Evolutionary conservation across 106 monocot species (phyloP).

Genomic region (Acanthochlamys bracteata): DNA sequence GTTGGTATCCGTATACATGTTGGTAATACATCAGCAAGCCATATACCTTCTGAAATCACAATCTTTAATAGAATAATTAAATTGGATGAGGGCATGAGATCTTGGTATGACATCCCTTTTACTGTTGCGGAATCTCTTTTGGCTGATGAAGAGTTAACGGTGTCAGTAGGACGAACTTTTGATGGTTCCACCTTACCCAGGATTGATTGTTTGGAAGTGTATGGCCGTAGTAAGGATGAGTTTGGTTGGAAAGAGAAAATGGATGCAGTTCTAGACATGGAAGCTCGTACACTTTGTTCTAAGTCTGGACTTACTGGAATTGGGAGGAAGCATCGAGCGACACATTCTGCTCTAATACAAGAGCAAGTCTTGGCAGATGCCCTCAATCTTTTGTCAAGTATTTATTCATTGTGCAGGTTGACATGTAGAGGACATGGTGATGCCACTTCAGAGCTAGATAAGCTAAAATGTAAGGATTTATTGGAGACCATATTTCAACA

Average conservation of each 20-base stretch:
- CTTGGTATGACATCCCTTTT: conserved; percentile 99
- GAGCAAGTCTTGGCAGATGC: conserved; percentile 90
- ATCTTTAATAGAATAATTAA: conserved; percentile 85
- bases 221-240: conserved; percentile 94
- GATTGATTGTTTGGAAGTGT: conserved; percentile 88
- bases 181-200: conserved; percentile 65
- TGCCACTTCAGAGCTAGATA: conserved; percentile 42
- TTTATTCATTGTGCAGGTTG: conserved; percentile 44
- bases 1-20: conserved; percentile 87
- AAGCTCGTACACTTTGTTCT: conserved; percentile 47
- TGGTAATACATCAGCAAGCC: conserved; percentile 82
- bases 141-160: conserved; percentile 91
- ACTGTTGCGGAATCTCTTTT: conserved; percentile 83
- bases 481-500: conserved; percentile 80
- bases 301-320: conserved; percentile 23
- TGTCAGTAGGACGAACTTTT: conserved; percentile 63
- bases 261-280: conserved; percentile 90
- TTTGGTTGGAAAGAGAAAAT: conserved; percentile 99
- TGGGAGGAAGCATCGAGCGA: conserved; percentile 36
- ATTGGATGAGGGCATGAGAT: conserved; percentile 91
- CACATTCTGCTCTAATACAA: conserved; percentile 69
- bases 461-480: conserved; percentile 77
- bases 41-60: conserved; percentile 77
- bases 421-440: conserved; percentile 34
- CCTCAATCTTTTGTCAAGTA: conserved; percentile 58